Conservation (phyloP, 768 basidiomycete genomes). For the Hemileccinum rubropunctum region DNA sequence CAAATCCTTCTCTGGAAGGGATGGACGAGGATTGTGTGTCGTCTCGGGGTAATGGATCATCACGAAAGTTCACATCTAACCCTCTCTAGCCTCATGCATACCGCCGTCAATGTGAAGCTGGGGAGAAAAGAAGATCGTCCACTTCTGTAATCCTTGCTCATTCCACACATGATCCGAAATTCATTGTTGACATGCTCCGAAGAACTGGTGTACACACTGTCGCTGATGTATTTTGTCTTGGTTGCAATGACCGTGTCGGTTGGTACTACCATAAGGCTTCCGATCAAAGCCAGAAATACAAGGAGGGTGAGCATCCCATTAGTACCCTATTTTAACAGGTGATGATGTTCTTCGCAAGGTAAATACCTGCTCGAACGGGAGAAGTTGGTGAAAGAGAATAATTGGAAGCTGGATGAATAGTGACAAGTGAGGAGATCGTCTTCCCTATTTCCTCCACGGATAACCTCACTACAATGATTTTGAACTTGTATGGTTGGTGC, state of each 20-base stretch:
- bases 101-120: constrained; percentile 70
- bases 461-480: no score
- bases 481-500: not conserved
- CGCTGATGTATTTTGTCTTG: constrained; percentile 75
- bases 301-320: constrained; percentile 56
- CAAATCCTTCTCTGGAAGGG: constrained; percentile 81
- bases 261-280: constrained; percentile 85
- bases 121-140: constrained; percentile 73
- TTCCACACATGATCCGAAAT: not conserved
- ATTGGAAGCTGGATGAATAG: constrained; percentile 62
- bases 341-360: constrained; percentile 39
- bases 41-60: not conserved
- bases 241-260: constrained; percentile 74
- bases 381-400: constrained; percentile 78
- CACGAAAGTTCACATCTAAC: constrained; percentile 1
- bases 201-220: constrained; percentile 83
- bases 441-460: not conserved
- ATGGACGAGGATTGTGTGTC: constrained; percentile 77
- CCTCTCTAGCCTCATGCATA: constrained; percentile 63
- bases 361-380: constrained; percentile 82
- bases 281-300: constrained; percentile 77
- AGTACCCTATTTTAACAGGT: not conserved
- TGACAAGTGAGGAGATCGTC: not conserved
- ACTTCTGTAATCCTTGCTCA: constrained; percentile 49
- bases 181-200: constrained; percentile 7